Conservation (phyloP, 2,329 filamentous ascomycete genomes). For the Aspergillus fumigatus region DNA sequence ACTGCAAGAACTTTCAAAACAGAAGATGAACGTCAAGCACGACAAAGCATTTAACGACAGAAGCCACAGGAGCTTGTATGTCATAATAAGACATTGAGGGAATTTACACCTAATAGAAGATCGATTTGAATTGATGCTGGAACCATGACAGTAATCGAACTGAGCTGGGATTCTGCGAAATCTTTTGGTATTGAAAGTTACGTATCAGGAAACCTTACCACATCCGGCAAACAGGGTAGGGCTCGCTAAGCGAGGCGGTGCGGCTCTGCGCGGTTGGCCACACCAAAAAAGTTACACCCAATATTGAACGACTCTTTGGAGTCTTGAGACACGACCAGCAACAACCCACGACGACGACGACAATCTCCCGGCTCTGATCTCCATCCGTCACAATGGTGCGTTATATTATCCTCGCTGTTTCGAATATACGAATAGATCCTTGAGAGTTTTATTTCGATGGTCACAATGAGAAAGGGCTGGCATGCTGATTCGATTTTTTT, state of each 20-base stretch:
- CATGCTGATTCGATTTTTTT: slow-evolving; percentile 20
- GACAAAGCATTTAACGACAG: not conserved
- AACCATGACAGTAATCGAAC: not conserved
- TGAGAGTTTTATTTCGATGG: slow-evolving; percentile 1
- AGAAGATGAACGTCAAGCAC: not conserved
- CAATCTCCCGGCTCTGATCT: slow-evolving; percentile 46
- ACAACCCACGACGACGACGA: slow-evolving; percentile 40
- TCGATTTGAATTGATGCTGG: not conserved
- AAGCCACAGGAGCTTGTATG: not conserved
- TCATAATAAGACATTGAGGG: not conserved
- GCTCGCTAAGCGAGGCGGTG: slow-evolving; percentile 43
- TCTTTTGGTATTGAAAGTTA: not conserved
- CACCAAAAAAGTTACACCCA: slow-evolving; percentile 40
- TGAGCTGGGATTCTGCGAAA: not conserved
- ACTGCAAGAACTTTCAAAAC: not conserved
- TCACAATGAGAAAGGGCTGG: slow-evolving; percentile 1
- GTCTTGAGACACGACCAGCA: slow-evolving; percentile 44
- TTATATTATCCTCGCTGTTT: slow-evolving; percentile 19
- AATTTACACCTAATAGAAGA: not conserved
- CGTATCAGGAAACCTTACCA: slow-evolving; percentile 17
- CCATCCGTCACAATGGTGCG: slow-evolving; percentile 51
- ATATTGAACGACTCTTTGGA: slow-evolving; percentile 33
- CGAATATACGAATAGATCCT: slow-evolving; percentile 7
- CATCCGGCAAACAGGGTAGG: slow-evolving; percentile 31
- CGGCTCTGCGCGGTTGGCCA: slow-evolving; percentile 34